Percentiles rank a stretch among this genome's conserved stretches.
Conservation (phyloP, 345 rosid genomes). For the Brassica nigra region DNA sequence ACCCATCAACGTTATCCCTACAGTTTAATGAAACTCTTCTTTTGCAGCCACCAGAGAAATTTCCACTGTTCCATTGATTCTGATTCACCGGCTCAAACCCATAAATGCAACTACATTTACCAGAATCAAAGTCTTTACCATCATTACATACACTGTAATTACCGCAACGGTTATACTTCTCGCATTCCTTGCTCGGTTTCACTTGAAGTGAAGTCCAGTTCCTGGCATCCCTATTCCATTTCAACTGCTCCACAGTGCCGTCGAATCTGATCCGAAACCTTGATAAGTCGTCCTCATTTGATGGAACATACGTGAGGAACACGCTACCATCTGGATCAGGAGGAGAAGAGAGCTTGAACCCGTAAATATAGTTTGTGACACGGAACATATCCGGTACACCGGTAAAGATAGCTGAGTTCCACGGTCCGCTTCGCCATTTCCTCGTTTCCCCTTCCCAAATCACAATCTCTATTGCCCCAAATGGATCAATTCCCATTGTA, state of each 20-base stretch:
- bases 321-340: slow-evolving; percentile 37
- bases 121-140: slow-evolving; percentile 22
- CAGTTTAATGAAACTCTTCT: slow-evolving; percentile 43
- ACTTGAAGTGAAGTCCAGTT: slow-evolving; percentile 44
- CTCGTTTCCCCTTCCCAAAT: slow-evolving; percentile 27
- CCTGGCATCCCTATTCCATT: slow-evolving; percentile 34
- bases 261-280: slow-evolving; percentile 39
- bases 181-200: slow-evolving; percentile 50
- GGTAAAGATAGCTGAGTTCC: slow-evolving; percentile 37
- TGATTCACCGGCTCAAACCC: slow-evolving; percentile 24
- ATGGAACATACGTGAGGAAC: slow-evolving; percentile 49
- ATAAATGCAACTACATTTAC: slow-evolving; percentile 49
- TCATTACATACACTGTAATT: slow-evolving; percentile 49
- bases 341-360: slow-evolving; percentile 53
- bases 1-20: slow-evolving; percentile 39
- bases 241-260: slow-evolving; percentile 42
- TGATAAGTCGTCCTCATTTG: slow-evolving; percentile 38
- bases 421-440: slow-evolving; percentile 43
- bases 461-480: slow-evolving; percentile 34
- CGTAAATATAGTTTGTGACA: slow-evolving; percentile 36
- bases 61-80: slow-evolving; percentile 37
- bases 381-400: slow-evolving; percentile 45
- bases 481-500: slow-evolving; percentile 31
- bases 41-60: slow-evolving; percentile 49
- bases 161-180: slow-evolving; percentile 50